These are phyloP conservation scores for Vigna angularis DNA, from an alignment of 306 rosid genomes.

Conservation along the genomic window DNA sequence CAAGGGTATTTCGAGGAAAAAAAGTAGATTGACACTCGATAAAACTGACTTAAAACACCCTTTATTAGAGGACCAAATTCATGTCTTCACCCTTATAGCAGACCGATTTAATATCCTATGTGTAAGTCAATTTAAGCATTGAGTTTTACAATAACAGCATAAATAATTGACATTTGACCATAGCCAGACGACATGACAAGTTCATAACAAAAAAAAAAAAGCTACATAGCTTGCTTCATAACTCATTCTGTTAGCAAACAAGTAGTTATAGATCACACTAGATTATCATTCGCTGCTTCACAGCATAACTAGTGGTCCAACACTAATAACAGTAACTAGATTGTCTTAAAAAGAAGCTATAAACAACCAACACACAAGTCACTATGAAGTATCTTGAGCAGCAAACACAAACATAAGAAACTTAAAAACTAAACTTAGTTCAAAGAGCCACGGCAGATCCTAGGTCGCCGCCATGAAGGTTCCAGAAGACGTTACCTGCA, in stretches of 20 bases:
- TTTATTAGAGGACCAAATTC: background rate
- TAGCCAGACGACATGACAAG: slow-evolving; percentile 19
- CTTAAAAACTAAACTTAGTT: slow-evolving; percentile 19
- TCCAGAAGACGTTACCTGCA: slow-evolving; percentile 68
- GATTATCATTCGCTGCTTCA: slow-evolving; percentile 29
- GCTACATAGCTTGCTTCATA: background rate
- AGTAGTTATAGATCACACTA: slow-evolving; percentile 13
- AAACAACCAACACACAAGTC: background rate
- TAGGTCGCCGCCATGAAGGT: slow-evolving; percentile 52
- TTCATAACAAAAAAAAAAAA: slow-evolving; percentile 18
- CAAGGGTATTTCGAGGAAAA: background rate
- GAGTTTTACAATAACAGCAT: slow-evolving; percentile 2
- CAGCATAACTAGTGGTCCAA: background rate
- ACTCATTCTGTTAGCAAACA: slow-evolving; percentile 1
- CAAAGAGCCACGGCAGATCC: slow-evolving; percentile 43
- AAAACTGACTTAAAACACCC: background rate
- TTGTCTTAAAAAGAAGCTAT: background rate
- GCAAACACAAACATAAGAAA: background rate
- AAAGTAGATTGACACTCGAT: background rate
- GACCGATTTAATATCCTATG: background rate
- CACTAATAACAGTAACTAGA: slow-evolving; percentile 3
- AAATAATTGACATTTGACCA: background rate
- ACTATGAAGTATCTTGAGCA: slow-evolving; percentile 8
- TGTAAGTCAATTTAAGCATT: background rate
- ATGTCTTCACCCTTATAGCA: background rate